Conservation (phyloP, 1,284 basidiomycete genomes). For the Neotropicomus parvogracilis region DNA sequence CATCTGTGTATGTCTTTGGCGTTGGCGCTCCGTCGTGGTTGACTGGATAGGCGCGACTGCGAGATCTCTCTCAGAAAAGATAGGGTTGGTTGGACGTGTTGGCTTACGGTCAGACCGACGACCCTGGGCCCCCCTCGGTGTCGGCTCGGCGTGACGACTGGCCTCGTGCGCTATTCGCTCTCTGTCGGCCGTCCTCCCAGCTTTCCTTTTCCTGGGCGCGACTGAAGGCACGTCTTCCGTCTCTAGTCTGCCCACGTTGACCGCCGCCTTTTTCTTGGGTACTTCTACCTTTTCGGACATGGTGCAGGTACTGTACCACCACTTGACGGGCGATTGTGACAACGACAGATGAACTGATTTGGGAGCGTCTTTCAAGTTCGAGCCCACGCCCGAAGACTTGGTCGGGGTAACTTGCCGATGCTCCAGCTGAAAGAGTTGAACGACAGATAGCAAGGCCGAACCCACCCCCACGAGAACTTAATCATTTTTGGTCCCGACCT, state of each 20-base stretch:
- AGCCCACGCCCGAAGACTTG: too few species aligned
- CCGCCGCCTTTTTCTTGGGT: constrained; percentile 23
- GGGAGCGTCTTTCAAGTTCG: too few species aligned
- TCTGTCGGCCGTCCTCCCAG: constrained; percentile 17
- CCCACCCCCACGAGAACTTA: too few species aligned
- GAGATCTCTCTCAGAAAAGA: constrained; percentile 13
- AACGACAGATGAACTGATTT: constrained; percentile 25
- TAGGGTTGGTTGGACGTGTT: neutral
- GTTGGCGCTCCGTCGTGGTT: constrained; percentile 25
- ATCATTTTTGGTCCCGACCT: constrained; percentile 13
- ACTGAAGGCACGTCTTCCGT: constrained; percentile 16
- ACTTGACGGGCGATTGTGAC: constrained; percentile 17
- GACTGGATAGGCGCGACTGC: constrained; percentile 26
- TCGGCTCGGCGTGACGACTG: constrained; percentile 17
- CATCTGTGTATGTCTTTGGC: constrained; percentile 25
- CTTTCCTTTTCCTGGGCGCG: constrained; percentile 31
- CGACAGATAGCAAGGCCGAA: neutral
- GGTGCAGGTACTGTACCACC: constrained; percentile 11
- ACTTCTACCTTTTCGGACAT: constrained; percentile 31
- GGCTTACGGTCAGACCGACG: constrained; percentile 33
- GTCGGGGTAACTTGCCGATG: neutral
- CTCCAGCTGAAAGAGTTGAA: neutral
- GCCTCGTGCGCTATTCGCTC: constrained; percentile 13
- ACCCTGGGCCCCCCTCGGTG: constrained; percentile 24
- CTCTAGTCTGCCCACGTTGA: constrained; percentile 17